Evolutionary conservation across 345 rosid species (phyloP).

Genomic region (Syzygium aromaticum): DNA sequence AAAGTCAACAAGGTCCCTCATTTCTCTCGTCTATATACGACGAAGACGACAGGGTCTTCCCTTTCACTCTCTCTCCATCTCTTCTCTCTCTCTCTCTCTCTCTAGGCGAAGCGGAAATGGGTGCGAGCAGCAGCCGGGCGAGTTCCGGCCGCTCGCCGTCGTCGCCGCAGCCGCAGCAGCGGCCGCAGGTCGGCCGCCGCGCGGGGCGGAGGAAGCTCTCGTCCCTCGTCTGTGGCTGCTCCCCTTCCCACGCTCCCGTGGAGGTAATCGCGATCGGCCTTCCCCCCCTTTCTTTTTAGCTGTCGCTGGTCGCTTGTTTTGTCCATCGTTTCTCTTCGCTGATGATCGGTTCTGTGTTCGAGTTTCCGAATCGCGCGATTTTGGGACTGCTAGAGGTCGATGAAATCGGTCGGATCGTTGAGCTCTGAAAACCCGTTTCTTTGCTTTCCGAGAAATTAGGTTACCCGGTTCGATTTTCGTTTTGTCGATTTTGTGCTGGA

Average conservation of each 20-base stretch:
- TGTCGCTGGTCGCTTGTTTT: not conserved
- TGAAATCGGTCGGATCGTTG: not conserved
- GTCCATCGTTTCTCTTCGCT: not conserved
- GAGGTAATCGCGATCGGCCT: constrained; percentile 25
- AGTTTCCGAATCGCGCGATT: not conserved
- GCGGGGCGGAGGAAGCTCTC: constrained; percentile 15
- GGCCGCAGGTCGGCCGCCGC: constrained; percentile 23
- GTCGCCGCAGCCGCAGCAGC: not conserved
- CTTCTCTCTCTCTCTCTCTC: not conserved
- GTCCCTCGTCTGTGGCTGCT: constrained; percentile 43
- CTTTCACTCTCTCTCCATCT: not conserved
- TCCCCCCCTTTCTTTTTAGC: not conserved
- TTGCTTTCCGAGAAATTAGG: not conserved
- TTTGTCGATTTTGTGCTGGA: not conserved
- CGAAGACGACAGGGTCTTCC: not conserved
- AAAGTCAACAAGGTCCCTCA: not conserved
- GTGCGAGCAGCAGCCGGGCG: not conserved
- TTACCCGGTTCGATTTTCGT: not conserved
- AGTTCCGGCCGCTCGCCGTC: not conserved
- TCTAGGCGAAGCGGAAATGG: not conserved
- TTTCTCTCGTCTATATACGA: not conserved
- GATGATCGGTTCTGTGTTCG: not conserved
- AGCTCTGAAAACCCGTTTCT: not conserved
- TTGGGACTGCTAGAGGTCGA: not conserved
- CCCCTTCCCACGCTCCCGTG: constrained; percentile 26